Conservation (phyloP, 345 rosid genomes). For the Streptanthus diversifolius region DNA sequence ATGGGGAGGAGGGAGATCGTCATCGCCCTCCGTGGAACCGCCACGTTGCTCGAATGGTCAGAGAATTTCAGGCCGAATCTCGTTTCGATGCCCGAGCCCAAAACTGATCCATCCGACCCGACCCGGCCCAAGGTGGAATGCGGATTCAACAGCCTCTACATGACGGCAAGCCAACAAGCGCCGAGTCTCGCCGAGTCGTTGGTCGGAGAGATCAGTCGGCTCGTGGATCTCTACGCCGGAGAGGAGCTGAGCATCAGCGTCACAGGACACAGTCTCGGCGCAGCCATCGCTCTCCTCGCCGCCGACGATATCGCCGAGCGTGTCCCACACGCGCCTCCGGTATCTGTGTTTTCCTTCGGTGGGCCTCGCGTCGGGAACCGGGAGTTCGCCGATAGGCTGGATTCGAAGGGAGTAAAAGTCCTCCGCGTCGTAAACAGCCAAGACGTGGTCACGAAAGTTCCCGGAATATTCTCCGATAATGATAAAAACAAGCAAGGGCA, state of each 20-base stretch:
- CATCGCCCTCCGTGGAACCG: conserved; percentile 89
- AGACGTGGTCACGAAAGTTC: conserved; percentile 76
- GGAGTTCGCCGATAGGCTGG: conserved; percentile 44
- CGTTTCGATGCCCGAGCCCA: conserved; percentile 37
- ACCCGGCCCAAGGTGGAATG: conserved; percentile 65
- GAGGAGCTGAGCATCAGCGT: conserved; percentile 78
- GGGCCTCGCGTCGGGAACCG: conserved; percentile 86
- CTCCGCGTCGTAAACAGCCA: conserved; percentile 77
- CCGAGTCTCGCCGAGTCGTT: conserved; percentile 60
- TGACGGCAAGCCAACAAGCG: conserved; percentile 47
- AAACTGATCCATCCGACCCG: conserved; percentile 12
- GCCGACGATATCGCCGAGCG: conserved; percentile 64
- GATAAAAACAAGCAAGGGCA: conserved; percentile 28
- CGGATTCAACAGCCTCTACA: conserved; percentile 75
- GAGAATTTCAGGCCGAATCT: conserved; percentile 73
- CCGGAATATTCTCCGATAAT: conserved; percentile 48
- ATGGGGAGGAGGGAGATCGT: conserved; percentile 93
- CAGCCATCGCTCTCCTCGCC: conserved; percentile 73
- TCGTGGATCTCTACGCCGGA: conserved; percentile 52
- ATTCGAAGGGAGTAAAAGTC: conserved; percentile 56
- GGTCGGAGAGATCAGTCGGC: conserved; percentile 46
- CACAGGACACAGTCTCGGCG: conserved; percentile 94
- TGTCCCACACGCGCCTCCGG: conserved; percentile 43
- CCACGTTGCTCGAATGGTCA: conserved; percentile 96
- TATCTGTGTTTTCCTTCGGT: conserved; percentile 85